These are phyloP conservation scores for Arabis alpina DNA, from an alignment of 345 rosid species.

Conservation along the genomic window DNA sequence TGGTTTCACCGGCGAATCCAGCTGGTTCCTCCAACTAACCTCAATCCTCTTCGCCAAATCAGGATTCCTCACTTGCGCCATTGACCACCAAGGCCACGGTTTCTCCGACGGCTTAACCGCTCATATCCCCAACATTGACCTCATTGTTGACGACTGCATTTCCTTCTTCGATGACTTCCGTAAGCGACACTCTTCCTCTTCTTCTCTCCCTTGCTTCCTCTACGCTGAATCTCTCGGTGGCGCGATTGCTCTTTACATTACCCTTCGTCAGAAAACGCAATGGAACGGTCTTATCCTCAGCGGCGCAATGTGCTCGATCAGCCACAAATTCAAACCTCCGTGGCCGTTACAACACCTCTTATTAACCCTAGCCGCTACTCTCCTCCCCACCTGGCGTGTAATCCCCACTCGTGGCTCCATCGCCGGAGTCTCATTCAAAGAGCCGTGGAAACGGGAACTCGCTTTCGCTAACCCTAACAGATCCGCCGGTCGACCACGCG, in stretches of 20 bases:
- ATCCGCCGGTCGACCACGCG: conserved; percentile 65
- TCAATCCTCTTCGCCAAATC: conserved; percentile 76
- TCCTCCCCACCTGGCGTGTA: conserved; percentile 90
- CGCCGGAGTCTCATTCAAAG: conserved; percentile 73
- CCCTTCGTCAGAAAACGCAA: conserved; percentile 66
- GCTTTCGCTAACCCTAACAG: conserved; percentile 73
- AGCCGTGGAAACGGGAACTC: conserved; percentile 76
- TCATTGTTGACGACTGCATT: conserved; percentile 81
- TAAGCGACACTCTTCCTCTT: conserved; percentile 43
- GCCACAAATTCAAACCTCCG: conserved; percentile 85
- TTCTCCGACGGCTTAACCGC: conserved; percentile 75
- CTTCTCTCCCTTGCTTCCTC: conserved; percentile 68
- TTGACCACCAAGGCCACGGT: conserved; percentile 99
- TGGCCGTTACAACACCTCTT: conserved; percentile 89
- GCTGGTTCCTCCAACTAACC: conserved; percentile 79
- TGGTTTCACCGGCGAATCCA: conserved; percentile 90
- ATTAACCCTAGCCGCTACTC: conserved; percentile 56
- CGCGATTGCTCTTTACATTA: conserved; percentile 76
- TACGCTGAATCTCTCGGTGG: conserved; percentile 95
- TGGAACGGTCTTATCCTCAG: conserved; percentile 86
- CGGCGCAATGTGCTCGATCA: conserved; percentile 97
- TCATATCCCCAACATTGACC: conserved; percentile 78
- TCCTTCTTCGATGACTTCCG: conserved; percentile 71
- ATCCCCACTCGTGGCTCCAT: conserved; percentile 83
- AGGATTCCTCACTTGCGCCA: conserved; percentile 80